Conservation (phyloP, 345 rosid species). For the Nephelium lappaceum region DNA sequence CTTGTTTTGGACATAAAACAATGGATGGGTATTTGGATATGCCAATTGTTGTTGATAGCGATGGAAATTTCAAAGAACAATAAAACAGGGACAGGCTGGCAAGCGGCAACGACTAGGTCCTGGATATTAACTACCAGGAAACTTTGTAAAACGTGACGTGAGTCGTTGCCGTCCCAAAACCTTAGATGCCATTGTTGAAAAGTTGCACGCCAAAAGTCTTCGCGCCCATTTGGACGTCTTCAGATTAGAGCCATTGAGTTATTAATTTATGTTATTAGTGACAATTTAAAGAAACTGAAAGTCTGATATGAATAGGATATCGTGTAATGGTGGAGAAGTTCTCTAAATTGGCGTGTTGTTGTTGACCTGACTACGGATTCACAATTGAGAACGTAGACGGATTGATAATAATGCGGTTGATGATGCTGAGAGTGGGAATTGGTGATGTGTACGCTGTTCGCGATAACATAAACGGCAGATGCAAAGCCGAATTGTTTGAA, state of each 20-base stretch:
- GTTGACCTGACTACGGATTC: not conserved
- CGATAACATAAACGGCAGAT: not conserved
- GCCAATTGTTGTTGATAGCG: too few species aligned
- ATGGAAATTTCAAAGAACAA: too few species aligned
- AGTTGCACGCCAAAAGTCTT: not conserved
- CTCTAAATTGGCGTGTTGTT: not conserved
- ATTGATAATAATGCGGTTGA: not conserved
- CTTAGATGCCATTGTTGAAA: not conserved
- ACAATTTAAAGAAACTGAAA: too few species aligned
- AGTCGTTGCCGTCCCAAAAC: constrained; percentile 5
- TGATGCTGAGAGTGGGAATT: not conserved
- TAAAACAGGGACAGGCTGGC: not conserved
- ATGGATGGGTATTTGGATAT: too few species aligned
- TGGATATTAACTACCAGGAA: not conserved
- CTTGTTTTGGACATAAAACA: too few species aligned
- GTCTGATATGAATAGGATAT: too few species aligned
- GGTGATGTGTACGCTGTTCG: not conserved
- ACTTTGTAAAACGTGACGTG: not conserved
- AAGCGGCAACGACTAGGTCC: not conserved
- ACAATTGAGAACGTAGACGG: too few species aligned
- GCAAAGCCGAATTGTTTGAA: not conserved
- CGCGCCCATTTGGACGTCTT: not conserved
- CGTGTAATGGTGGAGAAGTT: too few species aligned
- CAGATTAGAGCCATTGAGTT: too few species aligned
- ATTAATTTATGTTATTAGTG: too few species aligned